Evolutionary conservation across 139 green algal species (phyloP), one percentile per base, ranked within the genome.

Genomic region (Choricystis sp.): DNA sequence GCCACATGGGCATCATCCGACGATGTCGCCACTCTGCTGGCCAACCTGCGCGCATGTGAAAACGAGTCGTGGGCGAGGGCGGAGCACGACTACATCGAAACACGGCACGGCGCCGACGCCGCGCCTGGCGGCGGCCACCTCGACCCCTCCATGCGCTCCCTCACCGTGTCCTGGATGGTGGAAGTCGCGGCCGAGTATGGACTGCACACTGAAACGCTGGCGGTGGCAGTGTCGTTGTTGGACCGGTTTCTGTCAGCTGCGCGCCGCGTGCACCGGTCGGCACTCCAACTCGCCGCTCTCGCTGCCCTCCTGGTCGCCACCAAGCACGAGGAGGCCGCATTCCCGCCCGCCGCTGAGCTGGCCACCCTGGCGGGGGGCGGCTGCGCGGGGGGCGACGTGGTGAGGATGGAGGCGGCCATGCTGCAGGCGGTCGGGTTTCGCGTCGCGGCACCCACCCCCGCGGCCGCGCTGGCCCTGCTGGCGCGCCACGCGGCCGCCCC

Each of bases 381-480:
- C 2, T 14, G 22, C 31, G 1, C n/a, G 23, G 3, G 26, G 1
- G 59, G 64, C 1, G 70, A 79, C 55, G 58, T 86, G n/a, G 56
- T 78, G 4, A 63, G 67, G 23, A 86, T 84, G 75, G 79, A 86
- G 69, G 59, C 61, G 1, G 62, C 75, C 4, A 29, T 86, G 52
- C 72, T 86, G n/a, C 66, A 75, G 48, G 67, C 61, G 24, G 59
- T 86, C 59, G 52, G 63, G 21, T 86, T 75, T 40, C 61, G 69
- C 26, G 61, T 81, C 19, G 28, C 62, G 24, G 59, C 60, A 25
- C 77, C 79, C 56, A 82, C 71, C 30, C 28, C 74, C 22, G 63
- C 80, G 67, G 69, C 64, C 62, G 84, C 81, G 56, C 68, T 86
- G 29, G 68, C 70, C 31, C 69, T 80, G 52, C 58, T 81, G 29